Base-by-base conservation (phyloP, 495 filamentous ascomycete genomes). In the Darksidea phi region DNA sequence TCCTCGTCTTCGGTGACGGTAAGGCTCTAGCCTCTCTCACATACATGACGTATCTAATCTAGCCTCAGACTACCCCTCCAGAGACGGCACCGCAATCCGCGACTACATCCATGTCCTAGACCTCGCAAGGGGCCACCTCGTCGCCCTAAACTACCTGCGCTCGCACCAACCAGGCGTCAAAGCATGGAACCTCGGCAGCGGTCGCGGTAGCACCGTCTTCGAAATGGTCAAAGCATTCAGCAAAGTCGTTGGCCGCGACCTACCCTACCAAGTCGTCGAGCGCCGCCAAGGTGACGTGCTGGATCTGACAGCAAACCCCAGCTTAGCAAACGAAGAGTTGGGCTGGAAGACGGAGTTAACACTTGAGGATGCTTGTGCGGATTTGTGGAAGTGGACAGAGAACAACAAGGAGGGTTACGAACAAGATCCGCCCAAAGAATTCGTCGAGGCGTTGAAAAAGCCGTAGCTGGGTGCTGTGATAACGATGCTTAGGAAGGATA, bases 181-280 rank as follows among this genome's bases (percentile, higher is more conserved):
- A 58, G 93, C 92, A 57, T 98, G 95, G 95, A 98, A 98, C 78
- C 73, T 98, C 57, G 94, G 94, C 21, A 96, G 91, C n/a, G 94
- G 94, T 37, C 88, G 86, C 69, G 94, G 94, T 61, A 91, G 87
- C 74, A 97, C 95, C 11, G 94, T 98, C 34, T 93, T 90, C 74
- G 91, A 98, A 70, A 98, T 98, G 83, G 87, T 98, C 82, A 88
- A 89, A 55, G 90, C 95, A 59, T 98, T 98, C 79, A 89, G 85
- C 71, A 75, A 82, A 36, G 89, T 90, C 32, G 90, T 96, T 25
- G 93, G 94, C 54, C 84, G 82, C 41, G 84, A 93, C 57, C 80
- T 97, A 20, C 84, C 89, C 26, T 97, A 96, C 77, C 81, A 96
- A 70, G 88, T 96, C 38, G 91, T 87, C 8, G 85, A 80, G 21